Evolutionary conservation across 352 stramenopile genomes (phyloP).

Genomic region (Pythium folliculosum): DNA sequence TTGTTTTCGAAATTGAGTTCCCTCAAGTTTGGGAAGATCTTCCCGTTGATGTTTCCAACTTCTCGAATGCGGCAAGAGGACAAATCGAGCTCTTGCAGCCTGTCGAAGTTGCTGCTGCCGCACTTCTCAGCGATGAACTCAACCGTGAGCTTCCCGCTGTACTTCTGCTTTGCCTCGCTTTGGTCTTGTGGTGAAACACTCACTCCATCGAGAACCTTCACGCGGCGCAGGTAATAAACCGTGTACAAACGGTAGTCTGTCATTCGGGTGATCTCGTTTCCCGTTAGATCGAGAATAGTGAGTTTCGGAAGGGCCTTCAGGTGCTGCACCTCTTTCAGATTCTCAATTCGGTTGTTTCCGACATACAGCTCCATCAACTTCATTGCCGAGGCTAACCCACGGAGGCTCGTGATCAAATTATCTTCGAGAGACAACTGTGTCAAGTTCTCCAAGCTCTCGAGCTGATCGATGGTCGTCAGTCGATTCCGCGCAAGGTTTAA

Average conservation of each 20-base stretch:
- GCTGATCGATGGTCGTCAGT: conserved; percentile 58
- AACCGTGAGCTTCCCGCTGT: conserved; percentile 82
- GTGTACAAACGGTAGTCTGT: conserved; percentile 78
- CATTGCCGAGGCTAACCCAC: conserved; percentile 51
- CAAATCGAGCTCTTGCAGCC: conserved; percentile 71
- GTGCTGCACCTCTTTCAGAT: conserved; percentile 78
- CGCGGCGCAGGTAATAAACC: conserved; percentile 74
- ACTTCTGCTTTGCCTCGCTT: conserved; percentile 85
- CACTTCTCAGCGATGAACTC: conserved; percentile 88
- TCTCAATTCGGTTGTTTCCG: conserved; percentile 83
- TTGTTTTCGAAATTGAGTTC: conserved; percentile 89
- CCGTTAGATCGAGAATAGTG: conserved; percentile 83
- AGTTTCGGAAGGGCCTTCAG: conserved; percentile 81
- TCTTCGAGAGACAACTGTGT: conserved; percentile 84
- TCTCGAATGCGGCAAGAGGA: conserved; percentile 78
- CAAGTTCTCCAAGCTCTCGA: conserved; percentile 64
- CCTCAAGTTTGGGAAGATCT: conserved; percentile 62
- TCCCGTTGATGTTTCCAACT: conserved; percentile 51
- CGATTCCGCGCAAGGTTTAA: conserved; percentile 81
- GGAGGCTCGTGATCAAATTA: conserved; percentile 77
- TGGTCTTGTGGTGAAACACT: conserved; percentile 77
- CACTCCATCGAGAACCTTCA: conserved; percentile 84
- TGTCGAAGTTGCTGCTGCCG: conserved; percentile 45
- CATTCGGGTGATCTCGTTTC: conserved; percentile 71
- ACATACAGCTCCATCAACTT: conserved; percentile 90